Base-by-base conservation (phyloP, 805 yeast species). In the Candida saitoana region DNA sequence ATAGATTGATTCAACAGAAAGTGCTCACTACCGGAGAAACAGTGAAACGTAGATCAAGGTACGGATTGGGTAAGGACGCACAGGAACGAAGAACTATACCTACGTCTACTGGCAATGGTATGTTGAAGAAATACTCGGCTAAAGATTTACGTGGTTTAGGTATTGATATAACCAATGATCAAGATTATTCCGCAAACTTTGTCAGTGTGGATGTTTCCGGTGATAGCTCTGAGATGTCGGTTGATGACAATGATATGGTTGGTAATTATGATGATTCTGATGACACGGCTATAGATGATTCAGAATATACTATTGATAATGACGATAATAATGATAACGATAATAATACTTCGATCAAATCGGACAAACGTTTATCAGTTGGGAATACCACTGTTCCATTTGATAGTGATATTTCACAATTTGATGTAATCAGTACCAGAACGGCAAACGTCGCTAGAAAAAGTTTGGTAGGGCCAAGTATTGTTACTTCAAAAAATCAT, bases 141-240 rank as follows among this genome's bases (percentile, higher is more conserved):
- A 47, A 48, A 3, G 54, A 59, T 38, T 45, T 60, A 27, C 53
- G 56, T 27, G 72, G 67, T 4, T 57, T 67, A 40, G 65, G 61
- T 31, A 57, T 57, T 9, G 46, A 43, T 25, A 40, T 47, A 29
- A 34, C 44, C 11, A 46, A 42, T 24, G 38, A 42, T 15, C 25
- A 37, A 6, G 18, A 20, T 24, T 24, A 36, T 24, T 36, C 40
- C 15, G 25, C 24, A 14, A 17, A 37, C 24, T 29, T 27, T 27
- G 15, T 17, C 8, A 11, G 20, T 4, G 27, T 37, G 14, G 34
- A 37, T 4, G 17, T n/a, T 6, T 24, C 18, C 5, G 34, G n/a
- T 18, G 40, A 36, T 7, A 36, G 24, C 8, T 25, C 18, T 20
- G 37, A 36, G 5, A 5, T 36, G 11, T 36, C 38, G 3, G 16